Base-by-base conservation (phyloP, 352 stramenopile species). In the Phytophthora rubi region DNA sequence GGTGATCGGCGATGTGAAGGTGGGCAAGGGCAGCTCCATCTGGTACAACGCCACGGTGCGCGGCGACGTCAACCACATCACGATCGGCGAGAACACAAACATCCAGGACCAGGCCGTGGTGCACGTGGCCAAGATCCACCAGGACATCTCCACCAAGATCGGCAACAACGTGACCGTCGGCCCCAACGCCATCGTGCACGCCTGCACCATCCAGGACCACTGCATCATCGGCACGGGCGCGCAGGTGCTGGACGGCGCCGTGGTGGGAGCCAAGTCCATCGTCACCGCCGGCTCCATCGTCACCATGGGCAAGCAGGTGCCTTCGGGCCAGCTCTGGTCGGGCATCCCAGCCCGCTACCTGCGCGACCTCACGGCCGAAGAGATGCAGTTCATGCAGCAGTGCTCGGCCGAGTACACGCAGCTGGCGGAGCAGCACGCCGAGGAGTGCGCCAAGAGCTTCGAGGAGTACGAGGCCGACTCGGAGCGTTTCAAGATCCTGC, bases 61-160 rank as follows among this genome's bases (percentile, higher is more conserved):
- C 45, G 92, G 89, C 49, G 93, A 98, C 75, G 86, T 98, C 59
- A 97, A 98, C 80, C 69, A 88, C 76, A 97, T 98, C 61, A 93
- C 82, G 6, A 98, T 99, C 77, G 97, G 96, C 39, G 86, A 96
- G 44, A 92, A 97, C 82, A 96, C 90, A 75, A 97, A 93, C 77
- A 95, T 98, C 59, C 90, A 97, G 70, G 94, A 98, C 76, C 86
- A 96, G 73, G 93, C 89, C 4, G 88, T 98, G n/a, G 81, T 98
- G 54, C 93, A 98, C 71, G 93, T 97, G 71, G 89, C 95, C 65
- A 99, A 98, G 79, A 96, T 98, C 71, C 85, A 92, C 70, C 84
- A 92, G 61, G 88, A 98, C 71, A 90, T 96, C 62, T 90, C 91
- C 39, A 97, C 92, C 39, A 89, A 88, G 58, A 97, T 98, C 67